Evolutionary conservation across 2,329 filamentous ascomycete genomes (phyloP).

Genomic region (Trichoderma koningii): DNA sequence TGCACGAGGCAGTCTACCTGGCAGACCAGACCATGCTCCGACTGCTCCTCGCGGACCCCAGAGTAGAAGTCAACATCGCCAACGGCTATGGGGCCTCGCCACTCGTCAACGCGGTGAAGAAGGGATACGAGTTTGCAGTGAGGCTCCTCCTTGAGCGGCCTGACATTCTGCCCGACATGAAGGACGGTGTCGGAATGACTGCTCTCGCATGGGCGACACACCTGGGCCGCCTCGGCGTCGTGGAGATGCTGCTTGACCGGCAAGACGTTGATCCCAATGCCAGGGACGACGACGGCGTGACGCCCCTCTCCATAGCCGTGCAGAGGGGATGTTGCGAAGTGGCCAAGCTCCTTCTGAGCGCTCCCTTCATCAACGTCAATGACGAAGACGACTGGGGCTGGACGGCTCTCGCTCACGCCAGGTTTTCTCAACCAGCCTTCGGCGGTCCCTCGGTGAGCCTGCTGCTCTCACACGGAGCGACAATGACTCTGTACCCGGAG

Average conservation of each 20-base stretch:
- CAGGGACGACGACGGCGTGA: slow-evolving; percentile 14
- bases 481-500: slow-evolving; percentile 5
- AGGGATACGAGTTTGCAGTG: neutral
- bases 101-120: slow-evolving; percentile 5
- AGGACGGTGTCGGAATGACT: slow-evolving; percentile 17
- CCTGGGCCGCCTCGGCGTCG: slow-evolving; percentile 1
- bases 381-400: slow-evolving; percentile 2
- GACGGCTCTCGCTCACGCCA: slow-evolving; percentile 14
- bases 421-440: neutral
- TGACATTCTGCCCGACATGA: slow-evolving; percentile 6
- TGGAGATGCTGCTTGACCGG: neutral
- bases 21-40: neutral
- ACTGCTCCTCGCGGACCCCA: neutral
- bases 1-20: slow-evolving; percentile 4
- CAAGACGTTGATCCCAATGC: slow-evolving; percentile 5
- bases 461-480: neutral
- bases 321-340: neutral
- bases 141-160: neutral
- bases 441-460: neutral
- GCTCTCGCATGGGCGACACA: slow-evolving; percentile 22
- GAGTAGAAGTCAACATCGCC: neutral
- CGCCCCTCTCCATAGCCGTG: neutral
- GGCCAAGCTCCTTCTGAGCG: neutral
- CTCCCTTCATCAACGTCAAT: neutral
- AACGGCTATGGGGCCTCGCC: slow-evolving; percentile 1